A percentile compares a stretch with the other conserved stretches of the same genome.
phyloP scores from a whole-genome alignment of 441 rosid genomes.

The Viola pubescens region DNA sequence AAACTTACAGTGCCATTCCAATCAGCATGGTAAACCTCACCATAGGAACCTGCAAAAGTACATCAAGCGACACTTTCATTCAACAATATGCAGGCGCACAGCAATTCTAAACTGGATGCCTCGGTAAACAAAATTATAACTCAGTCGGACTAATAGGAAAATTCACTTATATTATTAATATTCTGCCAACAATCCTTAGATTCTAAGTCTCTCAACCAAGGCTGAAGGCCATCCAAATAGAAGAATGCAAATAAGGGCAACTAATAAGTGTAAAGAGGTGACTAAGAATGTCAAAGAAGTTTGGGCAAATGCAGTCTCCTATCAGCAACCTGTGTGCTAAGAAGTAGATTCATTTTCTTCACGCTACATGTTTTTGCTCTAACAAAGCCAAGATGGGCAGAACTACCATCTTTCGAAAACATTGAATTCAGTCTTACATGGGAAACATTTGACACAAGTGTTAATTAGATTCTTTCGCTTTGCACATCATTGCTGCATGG shows the following conservation, averaged over 20 bases:
- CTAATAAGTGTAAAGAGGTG: too few species aligned
- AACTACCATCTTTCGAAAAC: background rate
- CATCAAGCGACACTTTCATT: slow-evolving; percentile 7
- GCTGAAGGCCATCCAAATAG: background rate
- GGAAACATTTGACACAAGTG: background rate
- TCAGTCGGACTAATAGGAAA: background rate
- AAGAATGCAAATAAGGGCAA: too few species aligned
- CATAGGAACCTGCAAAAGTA: slow-evolving; percentile 74
- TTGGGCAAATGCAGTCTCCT: background rate
- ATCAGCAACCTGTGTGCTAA: background rate
- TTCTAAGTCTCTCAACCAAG: background rate
- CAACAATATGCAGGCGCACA: slow-evolving; percentile 9
- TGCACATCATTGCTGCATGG: too few species aligned
- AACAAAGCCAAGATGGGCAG: background rate
- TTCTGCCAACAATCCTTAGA: too few species aligned
- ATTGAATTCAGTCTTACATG: background rate
- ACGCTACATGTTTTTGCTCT: background rate
- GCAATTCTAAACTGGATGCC: background rate
- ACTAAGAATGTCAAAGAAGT: background rate
- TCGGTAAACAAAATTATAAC: background rate
- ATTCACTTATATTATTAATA: too few species aligned
- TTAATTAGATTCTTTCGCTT: background rate
- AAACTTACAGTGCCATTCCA: slow-evolving; percentile 96
- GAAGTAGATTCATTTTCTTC: background rate
- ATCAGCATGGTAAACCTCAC: slow-evolving; percentile 89